Percentiles rank a stretch among this genome's conserved stretches.
phyloP scores from a whole-genome alignment of 140 eudicot species.

The Bidens hawaiensis region DNA sequence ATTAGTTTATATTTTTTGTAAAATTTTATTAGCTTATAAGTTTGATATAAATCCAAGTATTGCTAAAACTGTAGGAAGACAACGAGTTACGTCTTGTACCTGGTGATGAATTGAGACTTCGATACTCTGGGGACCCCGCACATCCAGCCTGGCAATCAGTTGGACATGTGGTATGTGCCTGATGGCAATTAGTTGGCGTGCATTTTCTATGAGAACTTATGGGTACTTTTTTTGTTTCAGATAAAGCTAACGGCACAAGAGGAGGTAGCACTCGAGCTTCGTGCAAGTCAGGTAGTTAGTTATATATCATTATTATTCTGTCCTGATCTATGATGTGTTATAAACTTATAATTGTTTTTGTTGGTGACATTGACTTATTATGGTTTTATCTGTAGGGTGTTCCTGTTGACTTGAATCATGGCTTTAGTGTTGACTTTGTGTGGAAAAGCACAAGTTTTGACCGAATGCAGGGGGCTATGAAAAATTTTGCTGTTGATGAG shows the following conservation, averaged over 20 bases:
- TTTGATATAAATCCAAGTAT: constrained; percentile 1
- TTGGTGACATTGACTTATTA: constrained; percentile 11
- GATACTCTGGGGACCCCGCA: constrained; percentile 95
- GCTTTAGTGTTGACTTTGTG: constrained; percentile 91
- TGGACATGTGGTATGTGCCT: constrained; percentile 89
- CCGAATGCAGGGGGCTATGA: constrained; percentile 98
- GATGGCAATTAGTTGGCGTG: neutral
- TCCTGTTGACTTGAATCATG: constrained; percentile 75
- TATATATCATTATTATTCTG: neutral
- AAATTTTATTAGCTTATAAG: neutral
- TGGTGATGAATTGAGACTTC: constrained; percentile 93
- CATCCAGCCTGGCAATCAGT: constrained; percentile 99
- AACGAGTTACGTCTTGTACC: constrained; percentile 99
- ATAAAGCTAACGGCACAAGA: constrained; percentile 96
- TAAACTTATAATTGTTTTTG: neutral
- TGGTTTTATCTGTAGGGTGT: constrained; percentile 20
- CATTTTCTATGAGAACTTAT: neutral
- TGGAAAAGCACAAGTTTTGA: constrained; percentile 99
- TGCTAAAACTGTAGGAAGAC: constrained; percentile 63
- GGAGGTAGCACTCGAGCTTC: constrained; percentile 99
- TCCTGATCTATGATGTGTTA: neutral
- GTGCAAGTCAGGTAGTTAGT: constrained; percentile 84
- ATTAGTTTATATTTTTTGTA: neutral
- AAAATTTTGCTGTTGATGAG: constrained; percentile 92
- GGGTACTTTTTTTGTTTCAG: constrained; percentile 37